Base-by-base conservation (phyloP, 768 basidiomycete species). In the Suillus subalutaceus region DNA sequence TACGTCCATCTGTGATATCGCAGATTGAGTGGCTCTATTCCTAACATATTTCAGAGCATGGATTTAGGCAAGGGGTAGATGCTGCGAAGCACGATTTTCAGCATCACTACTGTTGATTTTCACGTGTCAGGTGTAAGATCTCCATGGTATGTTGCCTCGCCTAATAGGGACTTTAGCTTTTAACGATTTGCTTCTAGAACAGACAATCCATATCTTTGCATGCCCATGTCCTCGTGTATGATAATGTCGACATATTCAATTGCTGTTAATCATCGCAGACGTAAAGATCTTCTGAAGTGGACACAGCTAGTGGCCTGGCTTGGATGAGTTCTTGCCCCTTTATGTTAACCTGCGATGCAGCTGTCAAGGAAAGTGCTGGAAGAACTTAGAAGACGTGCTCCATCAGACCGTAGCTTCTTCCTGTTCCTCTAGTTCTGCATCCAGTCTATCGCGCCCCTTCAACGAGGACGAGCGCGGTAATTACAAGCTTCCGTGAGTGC, bases 61-160 rank as follows among this genome's bases (percentile, higher is more conserved):
- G 88, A 8, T 87, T 89, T 65, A 73, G 79, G 8, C 89, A 92
- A 70, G 90, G 84, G 8, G 72, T 81, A 13, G 77, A 77, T 26
- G 82, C 73, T 8, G 86, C 86, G 4, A 76, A 69, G 46, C 67
- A 64, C 6, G 79, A 85, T 70, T 82, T 82, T 64, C 70, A 68
- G 35, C 40, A 66, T 43, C 68, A 62, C 16, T 81, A 78, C 67
- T 81, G 79, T 41, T 78, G 61, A 78, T 48, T 38, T 3, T 16
- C 9, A 41, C 58, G 58, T 30, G 58, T 20, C 18, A 13, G 26
- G 58, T 18, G 55, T 7, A 20, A 60, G 38, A 41, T 60, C 40
- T 18, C 35, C 55, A 13, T 56, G 55, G 26, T 60, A 61, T 41
- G 40, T 60, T 30, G 12, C 6, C 6, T 20, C 18, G 18, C 40